phyloP scores from a whole-genome alignment of 192 early-diverging fungal species.

The Linderina pennispora region DNA sequence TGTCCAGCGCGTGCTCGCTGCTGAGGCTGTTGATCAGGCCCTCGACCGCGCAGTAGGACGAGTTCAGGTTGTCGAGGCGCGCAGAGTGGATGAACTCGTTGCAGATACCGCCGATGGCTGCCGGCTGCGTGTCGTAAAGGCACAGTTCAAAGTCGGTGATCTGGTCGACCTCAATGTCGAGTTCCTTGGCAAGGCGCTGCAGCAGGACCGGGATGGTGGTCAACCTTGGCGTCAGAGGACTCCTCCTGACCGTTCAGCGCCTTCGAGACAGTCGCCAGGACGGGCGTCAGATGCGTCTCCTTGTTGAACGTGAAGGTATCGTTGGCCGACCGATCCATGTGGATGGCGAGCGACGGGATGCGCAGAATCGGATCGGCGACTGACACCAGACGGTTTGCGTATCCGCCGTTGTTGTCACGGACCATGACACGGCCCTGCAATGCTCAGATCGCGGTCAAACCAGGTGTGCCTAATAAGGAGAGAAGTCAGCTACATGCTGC shows the following conservation, averaged over 20 bases:
- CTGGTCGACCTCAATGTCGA: conserved; percentile 52
- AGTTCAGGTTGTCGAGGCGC: conserved; percentile 94
- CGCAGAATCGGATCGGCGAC: conserved; percentile 87
- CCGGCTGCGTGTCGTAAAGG: conserved; percentile 90
- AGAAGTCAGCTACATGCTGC: too few relatives aligned
- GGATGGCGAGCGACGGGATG: conserved; percentile 95
- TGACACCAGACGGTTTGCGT: conserved; percentile 68
- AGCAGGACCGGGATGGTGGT: conserved; percentile 83
- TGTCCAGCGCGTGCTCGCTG: conserved; percentile 25
- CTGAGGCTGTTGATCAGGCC: conserved; percentile 38
- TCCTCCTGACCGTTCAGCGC: conserved; percentile 30
- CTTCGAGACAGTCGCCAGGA: conserved; percentile 70
- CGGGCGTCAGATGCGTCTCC: conserved; percentile 86
- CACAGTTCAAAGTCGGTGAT: conserved; percentile 97
- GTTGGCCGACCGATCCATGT: conserved; percentile 77
- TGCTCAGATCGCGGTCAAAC: conserved; percentile 96
- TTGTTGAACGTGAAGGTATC: conserved; percentile 93
- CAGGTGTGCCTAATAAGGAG: conserved; percentile 75
- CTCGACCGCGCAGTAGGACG: conserved; percentile 84
- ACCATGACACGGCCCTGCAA: conserved; percentile 94
- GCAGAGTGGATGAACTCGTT: conserved; percentile 93
- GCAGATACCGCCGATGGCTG: conserved; percentile 82
- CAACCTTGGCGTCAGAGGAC: conserved; percentile 2
- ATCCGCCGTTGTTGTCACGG: conserved; percentile 58
- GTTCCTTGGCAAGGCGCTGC: conserved; percentile 67